Conservation (phyloP, 495 filamentous ascomycete species). For the Aspergillus taichungensis region DNA sequence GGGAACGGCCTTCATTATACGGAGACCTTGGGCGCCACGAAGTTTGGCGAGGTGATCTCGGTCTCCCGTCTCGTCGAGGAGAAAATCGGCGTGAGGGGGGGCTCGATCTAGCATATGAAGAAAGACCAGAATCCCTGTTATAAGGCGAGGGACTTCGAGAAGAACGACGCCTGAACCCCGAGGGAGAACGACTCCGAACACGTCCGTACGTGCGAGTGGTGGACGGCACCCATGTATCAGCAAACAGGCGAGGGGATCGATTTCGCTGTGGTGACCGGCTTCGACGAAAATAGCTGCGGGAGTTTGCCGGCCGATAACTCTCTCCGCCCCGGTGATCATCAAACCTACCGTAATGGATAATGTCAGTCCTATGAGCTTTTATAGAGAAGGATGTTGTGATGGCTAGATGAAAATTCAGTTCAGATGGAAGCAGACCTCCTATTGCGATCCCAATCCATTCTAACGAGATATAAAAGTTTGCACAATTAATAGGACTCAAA, state of each 20-base stretch:
- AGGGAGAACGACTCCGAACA: slow-evolving; percentile 37
- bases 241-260: slow-evolving; percentile 31
- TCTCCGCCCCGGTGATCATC: slow-evolving; percentile 47
- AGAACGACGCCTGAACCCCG: slow-evolving; percentile 34
- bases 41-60: slow-evolving; percentile 29
- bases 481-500: not conserved
- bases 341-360: slow-evolving; percentile 26
- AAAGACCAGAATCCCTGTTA: slow-evolving; percentile 25
- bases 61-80: slow-evolving; percentile 38
- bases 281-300: slow-evolving; percentile 30
- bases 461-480: not conserved
- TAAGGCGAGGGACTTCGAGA: slow-evolving; percentile 39
- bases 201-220: slow-evolving; percentile 27
- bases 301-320: slow-evolving; percentile 42
- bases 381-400: not conserved
- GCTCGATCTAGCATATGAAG: slow-evolving; percentile 27
- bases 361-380: no score
- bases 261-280: slow-evolving; percentile 33
- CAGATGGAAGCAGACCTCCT: slow-evolving; percentile 31
- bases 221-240: slow-evolving; percentile 43
- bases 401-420: not conserved
- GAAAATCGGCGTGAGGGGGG: slow-evolving; percentile 38
- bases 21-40: slow-evolving; percentile 41
- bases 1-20: slow-evolving; percentile 24
- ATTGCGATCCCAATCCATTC: slow-evolving; percentile 42